Evolutionary conservation across 129 eudicot genomes (phyloP).

Genomic region (Oenanthe sinensis): DNA sequence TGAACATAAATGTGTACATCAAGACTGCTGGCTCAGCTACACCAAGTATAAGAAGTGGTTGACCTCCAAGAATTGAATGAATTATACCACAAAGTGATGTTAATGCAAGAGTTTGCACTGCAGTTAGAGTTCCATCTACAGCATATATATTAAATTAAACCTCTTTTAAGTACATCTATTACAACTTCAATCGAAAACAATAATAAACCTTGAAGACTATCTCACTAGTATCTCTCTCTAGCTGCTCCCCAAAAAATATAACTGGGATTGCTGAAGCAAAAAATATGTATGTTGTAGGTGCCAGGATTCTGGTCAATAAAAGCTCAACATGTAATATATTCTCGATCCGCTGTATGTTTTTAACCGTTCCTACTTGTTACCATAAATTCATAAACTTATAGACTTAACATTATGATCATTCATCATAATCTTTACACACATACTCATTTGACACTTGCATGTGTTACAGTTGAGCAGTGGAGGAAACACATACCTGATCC

Average conservation of each 20-base stretch:
- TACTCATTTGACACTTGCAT: background rate
- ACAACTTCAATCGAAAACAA: background rate
- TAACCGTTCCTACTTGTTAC: background rate
- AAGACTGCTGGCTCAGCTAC: constrained; percentile 97
- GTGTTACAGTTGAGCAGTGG: constrained; percentile 9
- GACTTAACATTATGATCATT: background rate
- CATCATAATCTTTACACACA: background rate
- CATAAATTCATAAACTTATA: background rate
- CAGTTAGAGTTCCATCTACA: constrained; percentile 83
- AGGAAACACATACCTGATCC: constrained; percentile 57
- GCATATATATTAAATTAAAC: background rate
- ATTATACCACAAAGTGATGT: constrained; percentile 83
- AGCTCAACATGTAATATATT: constrained; percentile 5
- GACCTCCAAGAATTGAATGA: constrained; percentile 93
- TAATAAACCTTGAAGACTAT: constrained; percentile 7
- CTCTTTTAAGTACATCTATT: background rate
- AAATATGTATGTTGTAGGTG: constrained; percentile 96
- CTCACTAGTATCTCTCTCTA: constrained; percentile 82
- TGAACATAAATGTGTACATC: constrained; percentile 95
- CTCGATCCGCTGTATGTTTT: background rate
- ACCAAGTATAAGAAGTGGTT: constrained; percentile 87
- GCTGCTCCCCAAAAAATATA: constrained; percentile 95
- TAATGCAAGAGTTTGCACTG: constrained; percentile 94
- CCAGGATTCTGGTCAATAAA: constrained; percentile 63
- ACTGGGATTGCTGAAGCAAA: constrained; percentile 99